Base-by-base conservation (phyloP, 768 basidiomycete species). In the Naematelia aurantialba region DNA sequence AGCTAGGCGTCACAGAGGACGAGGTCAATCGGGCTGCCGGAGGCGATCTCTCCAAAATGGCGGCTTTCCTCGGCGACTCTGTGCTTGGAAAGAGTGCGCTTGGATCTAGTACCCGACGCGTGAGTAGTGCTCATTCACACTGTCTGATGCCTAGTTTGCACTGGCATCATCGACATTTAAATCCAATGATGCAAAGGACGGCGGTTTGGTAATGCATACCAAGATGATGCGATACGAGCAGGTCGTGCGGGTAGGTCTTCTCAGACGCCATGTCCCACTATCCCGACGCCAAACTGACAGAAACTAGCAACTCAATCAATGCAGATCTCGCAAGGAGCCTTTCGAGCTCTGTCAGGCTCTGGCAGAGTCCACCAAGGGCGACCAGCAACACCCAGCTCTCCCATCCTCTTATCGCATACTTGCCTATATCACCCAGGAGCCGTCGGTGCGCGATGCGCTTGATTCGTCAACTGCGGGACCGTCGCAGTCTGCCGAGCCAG, bases 211-310 rank as follows among this genome's bases (percentile, higher is more conserved):
- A 29, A 73, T 73, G 72, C 75, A 69, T 59, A 71, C 61, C 55
- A 71, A 70, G 69, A 72, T 97, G 92, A 90, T 97, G 88, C 86
- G 85, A 12, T 99, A 97, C 75, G 89, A 93, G 79, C 84, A 85
- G 49, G 86, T 89, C 29, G 80, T 97, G 45, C 80, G 89, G 22
- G 79, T 97, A 52, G 92, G 96, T 79, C 77, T 11, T 45, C 39
- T 14, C 52, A 19, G 34, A 11, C 52, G 11, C 14, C 21, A 45
- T 45, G 30, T n/a, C 12, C 24, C 55, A 17, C n/a, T n/a, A n/a
- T n/a, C n/a, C n/a, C n/a, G n/a, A n/a, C n/a, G n/a, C n/a, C n/a
- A n/a, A n/a, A 30, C 50, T 19, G 24, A 10, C 52, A n/a, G 10
- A 51, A 12, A 14, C 47, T 27, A 75, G 74, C 56, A 63, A 8